phyloP scores from a whole-genome alignment of 257 asterid species.

The Rauvolfia tetraphylla region DNA sequence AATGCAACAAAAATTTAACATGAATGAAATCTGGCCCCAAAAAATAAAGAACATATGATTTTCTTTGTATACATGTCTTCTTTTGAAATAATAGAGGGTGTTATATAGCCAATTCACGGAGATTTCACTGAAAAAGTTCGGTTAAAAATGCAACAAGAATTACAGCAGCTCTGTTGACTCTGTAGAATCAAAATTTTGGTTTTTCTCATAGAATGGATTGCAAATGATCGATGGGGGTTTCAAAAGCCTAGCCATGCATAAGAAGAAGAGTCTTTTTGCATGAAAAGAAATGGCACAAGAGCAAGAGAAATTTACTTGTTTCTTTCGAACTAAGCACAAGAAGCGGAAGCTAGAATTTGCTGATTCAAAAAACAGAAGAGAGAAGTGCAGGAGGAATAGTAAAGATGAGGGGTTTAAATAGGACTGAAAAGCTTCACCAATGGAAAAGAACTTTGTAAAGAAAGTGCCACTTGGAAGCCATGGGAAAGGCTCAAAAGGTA shows the following conservation, averaged over 20 bases:
- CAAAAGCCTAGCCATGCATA: not conserved
- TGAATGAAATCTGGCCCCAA: too few relatives aligned
- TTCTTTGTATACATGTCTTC: too few relatives aligned
- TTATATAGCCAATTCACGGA: not conserved
- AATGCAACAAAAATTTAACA: not conserved
- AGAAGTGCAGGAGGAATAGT: not conserved
- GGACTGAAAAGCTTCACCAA: not conserved
- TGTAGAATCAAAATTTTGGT: not conserved
- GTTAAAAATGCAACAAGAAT: not conserved
- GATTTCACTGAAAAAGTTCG: not conserved
- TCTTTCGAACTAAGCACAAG: not conserved
- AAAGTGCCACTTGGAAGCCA: too few relatives aligned
- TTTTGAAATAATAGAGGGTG: not conserved
- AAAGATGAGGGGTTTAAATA: not conserved
- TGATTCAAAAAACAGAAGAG: not conserved
- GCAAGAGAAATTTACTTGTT: not conserved
- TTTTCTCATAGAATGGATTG: too few relatives aligned
- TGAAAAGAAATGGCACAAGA: not conserved
- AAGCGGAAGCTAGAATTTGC: not conserved
- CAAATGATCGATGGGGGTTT: too few relatives aligned
- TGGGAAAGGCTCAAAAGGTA: not conserved
- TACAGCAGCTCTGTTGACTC: too few relatives aligned
- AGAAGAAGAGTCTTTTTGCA: not conserved
- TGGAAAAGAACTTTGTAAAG: not conserved
- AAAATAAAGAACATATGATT: too few relatives aligned